Evolutionary conservation across 768 basidiomycete genomes (phyloP), one percentile per base, ranked within the genome.

Genomic region (Tulasnella sp.): DNA sequence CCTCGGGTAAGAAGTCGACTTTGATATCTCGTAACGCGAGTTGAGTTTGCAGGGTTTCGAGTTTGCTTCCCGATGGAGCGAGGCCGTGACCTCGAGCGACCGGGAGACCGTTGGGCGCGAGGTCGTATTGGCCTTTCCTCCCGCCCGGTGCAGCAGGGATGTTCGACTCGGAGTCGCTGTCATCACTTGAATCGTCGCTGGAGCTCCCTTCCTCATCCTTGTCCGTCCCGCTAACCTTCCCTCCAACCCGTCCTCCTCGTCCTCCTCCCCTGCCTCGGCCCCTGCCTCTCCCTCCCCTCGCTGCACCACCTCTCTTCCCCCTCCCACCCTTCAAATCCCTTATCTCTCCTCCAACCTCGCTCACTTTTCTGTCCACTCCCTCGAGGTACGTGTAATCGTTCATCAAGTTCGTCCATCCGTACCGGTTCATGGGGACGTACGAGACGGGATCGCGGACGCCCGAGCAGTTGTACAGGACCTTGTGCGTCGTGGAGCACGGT

Each of bases 321-420:
- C 91, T 85, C 41, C 76, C 32, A 67, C 78, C 76, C 32, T 36
- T 40, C 34, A 70, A 35, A 67, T 83, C 82, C 74, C 84, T 84
- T 73, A 92, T 90, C 77, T 92, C 86, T 76, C 81, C 79, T 0
- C 90, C 92, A 88, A 90, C 91, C 14, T 86, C 87, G 26, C 83
- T 82, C n/a, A 90, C 88, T 75, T 85, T 88, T 75, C 94, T 81
- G 26, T 90, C 87, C 36, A 94, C 80, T 19, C 93, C 91, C 80
- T 97, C 95, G 75, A 97, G 82, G 78, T 88, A 95, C 47, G 84
- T 83, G 79, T 94, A 97, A 80, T 97, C 95, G 76, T 89, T 86
- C 88, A 94, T 90, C 88, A 96, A 89, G 34, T 86, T 84, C 9
- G 92, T 92, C 86, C 91, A 93, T 5, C 87, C 86, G 77, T 94